phyloP scores from a whole-genome alignment of 2,329 filamentous ascomycete species.

The Septoria linicola region DNA sequence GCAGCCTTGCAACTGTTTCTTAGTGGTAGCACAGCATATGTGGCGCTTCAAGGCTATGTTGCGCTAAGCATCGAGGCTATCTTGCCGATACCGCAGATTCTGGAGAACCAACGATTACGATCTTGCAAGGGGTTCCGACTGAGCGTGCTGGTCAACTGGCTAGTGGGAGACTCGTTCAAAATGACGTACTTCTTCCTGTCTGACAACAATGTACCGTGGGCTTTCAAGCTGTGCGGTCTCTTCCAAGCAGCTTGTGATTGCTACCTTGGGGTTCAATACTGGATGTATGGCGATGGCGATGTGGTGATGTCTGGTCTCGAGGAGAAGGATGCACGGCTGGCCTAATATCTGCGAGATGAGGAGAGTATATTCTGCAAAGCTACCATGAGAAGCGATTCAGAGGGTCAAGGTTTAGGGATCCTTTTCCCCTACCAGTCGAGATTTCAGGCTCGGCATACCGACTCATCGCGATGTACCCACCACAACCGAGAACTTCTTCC shows the following conservation, averaged over 20 bases:
- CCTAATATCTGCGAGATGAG: conserved; percentile 14
- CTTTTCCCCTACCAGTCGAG: no score
- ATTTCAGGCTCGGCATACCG: no score
- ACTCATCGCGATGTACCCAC: no score
- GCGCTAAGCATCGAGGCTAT: conserved; percentile 76
- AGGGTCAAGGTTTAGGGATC: no score
- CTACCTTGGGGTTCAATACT: conserved; percentile 72
- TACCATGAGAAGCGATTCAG: neutral
- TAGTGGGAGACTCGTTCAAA: conserved; percentile 80
- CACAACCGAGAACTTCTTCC: no score
- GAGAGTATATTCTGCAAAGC: neutral
- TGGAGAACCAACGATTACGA: conserved; percentile 65
- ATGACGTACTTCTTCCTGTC: conserved; percentile 75
- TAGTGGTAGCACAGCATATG: conserved; percentile 60
- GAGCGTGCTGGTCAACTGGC: conserved; percentile 74
- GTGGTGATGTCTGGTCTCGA: conserved; percentile 18
- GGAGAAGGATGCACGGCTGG: conserved; percentile 31
- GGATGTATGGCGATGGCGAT: conserved; percentile 62
- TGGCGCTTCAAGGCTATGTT: conserved; percentile 67
- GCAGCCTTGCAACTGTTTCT: conserved; percentile 67
- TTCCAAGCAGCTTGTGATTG: conserved; percentile 77
- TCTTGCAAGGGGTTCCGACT: conserved; percentile 77
- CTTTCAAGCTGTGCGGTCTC: conserved; percentile 78
- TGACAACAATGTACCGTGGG: conserved; percentile 65
- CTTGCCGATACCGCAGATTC: conserved; percentile 76